Evolutionary conservation across 1,139 yeast genomes (phyloP), one percentile per base, ranked within the genome.

Genomic region (Yamadazyma sp.): DNA sequence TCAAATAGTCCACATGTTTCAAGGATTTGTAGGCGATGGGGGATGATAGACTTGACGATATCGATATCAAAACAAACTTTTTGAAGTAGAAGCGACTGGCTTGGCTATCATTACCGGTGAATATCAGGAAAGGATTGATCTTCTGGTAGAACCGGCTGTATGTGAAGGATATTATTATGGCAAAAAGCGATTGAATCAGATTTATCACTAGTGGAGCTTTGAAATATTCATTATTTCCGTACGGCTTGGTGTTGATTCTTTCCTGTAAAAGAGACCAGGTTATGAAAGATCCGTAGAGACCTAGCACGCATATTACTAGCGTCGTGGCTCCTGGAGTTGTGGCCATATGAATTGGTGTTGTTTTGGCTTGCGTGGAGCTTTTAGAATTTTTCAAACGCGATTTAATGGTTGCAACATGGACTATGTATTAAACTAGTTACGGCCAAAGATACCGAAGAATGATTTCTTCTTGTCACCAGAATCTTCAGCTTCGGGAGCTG

Each of bases 231-330:
- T 54, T 49, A 8, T 47, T 47, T 1, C 87, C 89, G 61, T 89
- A 89, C 4, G 87, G 80, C 34, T 82, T 83, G 3, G 94, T 81
- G 21, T 89, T 78, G 48, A 92, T 80, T 37, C 94, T 80, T 58
- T 92, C 98, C 55, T 92, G 97, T 12, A 90, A 73, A 26, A 87
- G 73, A 0, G 96, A 90, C 98, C 98, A 92, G 2, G 92, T 74
- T 26, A 92, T 64, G 53, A 92, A 92, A 28, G 96, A 82, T 1
- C 78, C 80, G 54, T 90, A 92, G 33, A 92, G 85, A 0, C 96
- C 96, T 1, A 63, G 49, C 0, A 85, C 80, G 52, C 90, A 85
- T 8, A 76, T 46, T 0, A 73, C 47, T 28, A 84, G 65, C 18
- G 71, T 62, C 13, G 54, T n/a, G 8, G 45, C 46, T 58, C 17